Conservation (phyloP, 1,139 yeast species). For the Geotrichum australiense region DNA sequence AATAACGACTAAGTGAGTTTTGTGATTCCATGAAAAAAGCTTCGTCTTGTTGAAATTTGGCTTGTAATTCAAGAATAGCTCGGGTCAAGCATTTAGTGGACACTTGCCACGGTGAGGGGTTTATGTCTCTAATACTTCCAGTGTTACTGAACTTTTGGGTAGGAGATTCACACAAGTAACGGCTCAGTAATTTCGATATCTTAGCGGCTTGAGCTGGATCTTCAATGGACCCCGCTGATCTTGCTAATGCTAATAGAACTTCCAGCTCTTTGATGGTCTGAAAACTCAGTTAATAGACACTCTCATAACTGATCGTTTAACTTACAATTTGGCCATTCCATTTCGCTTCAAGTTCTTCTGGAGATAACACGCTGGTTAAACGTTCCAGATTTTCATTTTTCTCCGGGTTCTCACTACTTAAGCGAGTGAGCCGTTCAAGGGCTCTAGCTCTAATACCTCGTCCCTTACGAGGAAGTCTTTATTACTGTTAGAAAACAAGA, state of each 20-base stretch:
- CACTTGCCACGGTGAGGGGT: constrained; percentile 42
- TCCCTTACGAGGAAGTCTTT: constrained; percentile 27
- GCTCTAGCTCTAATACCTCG: constrained; percentile 51
- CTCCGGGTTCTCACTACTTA: constrained; percentile 30
- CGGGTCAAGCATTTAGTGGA: constrained; percentile 37
- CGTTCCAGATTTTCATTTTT: constrained; percentile 21
- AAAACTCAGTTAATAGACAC: constrained; percentile 6
- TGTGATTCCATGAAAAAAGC: constrained; percentile 8
- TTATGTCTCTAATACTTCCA: constrained; percentile 40
- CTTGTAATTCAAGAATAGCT: constrained; percentile 34
- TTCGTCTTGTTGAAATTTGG: constrained; percentile 34
- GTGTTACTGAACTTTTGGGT: constrained; percentile 45
- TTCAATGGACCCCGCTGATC: constrained; percentile 42
- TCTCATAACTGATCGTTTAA: too few relatives aligned
- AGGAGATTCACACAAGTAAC: constrained; percentile 55
- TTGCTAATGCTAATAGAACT: constrained; percentile 59
- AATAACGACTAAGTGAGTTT: constrained; percentile 24
- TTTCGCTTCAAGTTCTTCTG: constrained; percentile 21
- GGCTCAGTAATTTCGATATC: constrained; percentile 47
- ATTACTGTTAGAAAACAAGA: constrained; percentile 4
- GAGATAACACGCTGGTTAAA: constrained; percentile 21
- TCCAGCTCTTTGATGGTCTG: constrained; percentile 53
- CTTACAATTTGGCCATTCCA: constrained; percentile 24
- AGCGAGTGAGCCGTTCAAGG: constrained; percentile 43
- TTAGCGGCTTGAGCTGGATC: constrained; percentile 45